Base-by-base conservation (phyloP, 139 green algal genomes). In the Picochlorum sp. region DNA sequence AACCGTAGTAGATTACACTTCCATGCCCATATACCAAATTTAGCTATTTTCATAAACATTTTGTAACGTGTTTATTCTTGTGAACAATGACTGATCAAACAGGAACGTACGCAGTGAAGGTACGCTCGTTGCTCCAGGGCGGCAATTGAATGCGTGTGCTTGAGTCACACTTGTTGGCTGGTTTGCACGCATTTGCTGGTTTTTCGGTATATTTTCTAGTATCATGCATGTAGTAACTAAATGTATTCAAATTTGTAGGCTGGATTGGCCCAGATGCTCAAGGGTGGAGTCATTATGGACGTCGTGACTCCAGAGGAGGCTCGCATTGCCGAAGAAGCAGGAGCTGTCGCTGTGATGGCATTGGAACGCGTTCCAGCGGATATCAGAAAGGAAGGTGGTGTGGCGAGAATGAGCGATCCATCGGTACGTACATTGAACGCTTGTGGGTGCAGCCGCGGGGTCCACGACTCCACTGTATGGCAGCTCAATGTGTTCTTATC, bases 261-360 rank as follows among this genome's bases (percentile, higher is more conserved):
- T 6, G 92, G 92, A 20, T 79, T 98, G 7, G 92, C 92, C 3
- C 94, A 99, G 82, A 99, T 98, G 92, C 77, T 99, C 15, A 98
- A 76, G 86, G 94, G 94, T 51, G 94, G 94, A 47, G 88, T 97
- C 34, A 99, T 99, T 74, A 99, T 99, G 94, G 94, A 99, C 64
- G 94, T 99, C 9, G 94, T 95, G 26, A 97, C 89, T 52, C 73
- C 83, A 2, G 94, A 98, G 76, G 90, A 99, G 81, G 94, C 94
- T 4, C 78, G 94, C 51, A 98, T 99, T 38, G 94, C 94, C 4
- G 94, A 99, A 83, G 94, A 99, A 81, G 94, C 94, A 10, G 94
- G 94, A 38, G 94, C 94, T 26, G 90, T 97, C 24, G 94, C 94
- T 26, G 94, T 99, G 20, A 99, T 99, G 94, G 94, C 93, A 0